A percentile compares a stretch with the other conserved stretches of the same genome.
Evolutionary conservation across 805 yeast genomes (phyloP).

Genomic region (Torulaspora franciscae): DNA sequence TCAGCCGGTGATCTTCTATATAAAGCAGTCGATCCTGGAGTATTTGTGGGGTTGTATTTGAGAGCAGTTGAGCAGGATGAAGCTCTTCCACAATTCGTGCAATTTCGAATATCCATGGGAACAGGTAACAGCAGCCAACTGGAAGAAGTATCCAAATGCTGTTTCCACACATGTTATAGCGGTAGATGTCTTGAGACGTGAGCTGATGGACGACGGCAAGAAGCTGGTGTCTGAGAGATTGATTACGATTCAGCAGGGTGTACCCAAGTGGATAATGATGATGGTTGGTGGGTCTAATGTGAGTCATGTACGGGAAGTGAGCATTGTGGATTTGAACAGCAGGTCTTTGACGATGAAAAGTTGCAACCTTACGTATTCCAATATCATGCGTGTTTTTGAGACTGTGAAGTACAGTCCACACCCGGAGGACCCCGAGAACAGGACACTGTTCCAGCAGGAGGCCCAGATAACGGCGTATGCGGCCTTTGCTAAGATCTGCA

Average conservation of each 20-base stretch:
- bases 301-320: constrained; percentile 83
- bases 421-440: constrained; percentile 41
- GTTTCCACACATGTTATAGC: constrained; percentile 87
- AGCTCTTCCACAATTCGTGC: constrained; percentile 66
- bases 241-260: constrained; percentile 80
- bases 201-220: constrained; percentile 48
- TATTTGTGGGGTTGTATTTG: background rate
- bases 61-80: constrained; percentile 46
- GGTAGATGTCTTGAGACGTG: constrained; percentile 81
- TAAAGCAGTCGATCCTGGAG: background rate
- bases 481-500: constrained; percentile 61
- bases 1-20: background rate
- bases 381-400: constrained; percentile 74
- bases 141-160: constrained; percentile 97
- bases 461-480: constrained; percentile 90
- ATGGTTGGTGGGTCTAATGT: constrained; percentile 68
- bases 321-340: constrained; percentile 66
- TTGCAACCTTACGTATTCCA: constrained; percentile 77
- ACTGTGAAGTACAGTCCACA: constrained; percentile 80
- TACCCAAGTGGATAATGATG: constrained; percentile 74
- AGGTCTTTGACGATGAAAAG: constrained; percentile 73
- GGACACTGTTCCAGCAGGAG: constrained; percentile 68
- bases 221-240: constrained; percentile 75
- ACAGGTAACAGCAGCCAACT: constrained; percentile 89
- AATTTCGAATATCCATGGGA: constrained; percentile 85